Percentiles rank a stretch among this genome's conserved stretches.
Conservation (phyloP, 441 rosid genomes). For the Pelargonium australe region DNA sequence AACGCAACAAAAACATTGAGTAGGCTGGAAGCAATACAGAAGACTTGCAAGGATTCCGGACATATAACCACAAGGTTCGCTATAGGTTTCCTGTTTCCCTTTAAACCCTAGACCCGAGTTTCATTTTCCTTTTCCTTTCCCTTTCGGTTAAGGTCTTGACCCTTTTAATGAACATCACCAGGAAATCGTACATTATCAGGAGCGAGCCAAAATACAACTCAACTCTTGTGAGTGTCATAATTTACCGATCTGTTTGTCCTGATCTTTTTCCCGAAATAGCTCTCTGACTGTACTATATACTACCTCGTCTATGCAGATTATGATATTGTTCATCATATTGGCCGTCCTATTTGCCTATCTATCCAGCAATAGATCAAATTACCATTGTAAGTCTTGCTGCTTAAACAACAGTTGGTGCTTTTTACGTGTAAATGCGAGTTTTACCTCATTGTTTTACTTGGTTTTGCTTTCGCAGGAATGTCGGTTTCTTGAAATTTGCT, state of each 20-base stretch:
- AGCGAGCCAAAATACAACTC: constrained; percentile 25
- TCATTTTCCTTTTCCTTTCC: neutral
- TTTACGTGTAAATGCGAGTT: neutral
- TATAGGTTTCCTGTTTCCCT: neutral
- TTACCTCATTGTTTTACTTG: too few relatives aligned
- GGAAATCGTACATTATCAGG: constrained; percentile 48
- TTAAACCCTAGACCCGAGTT: neutral
- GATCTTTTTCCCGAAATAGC: neutral
- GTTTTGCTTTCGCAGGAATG: too few relatives aligned
- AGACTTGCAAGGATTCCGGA: constrained; percentile 64
- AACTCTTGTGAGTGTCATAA: constrained; percentile 37
- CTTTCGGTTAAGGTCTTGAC: neutral
- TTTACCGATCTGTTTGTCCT: neutral
- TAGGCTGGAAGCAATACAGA: constrained; percentile 61
- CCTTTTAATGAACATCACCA: constrained; percentile 22
- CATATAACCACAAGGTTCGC: constrained; percentile 47
- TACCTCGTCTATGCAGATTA: constrained; percentile 33
- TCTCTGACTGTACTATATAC: constrained; percentile 11
- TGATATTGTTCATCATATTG: constrained; percentile 44
- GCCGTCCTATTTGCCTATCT: constrained; percentile 44
- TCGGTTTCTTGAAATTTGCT: too few relatives aligned
- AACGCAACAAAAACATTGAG: constrained; percentile 53
- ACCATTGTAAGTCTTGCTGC: constrained; percentile 24
- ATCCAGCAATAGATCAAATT: constrained; percentile 26
- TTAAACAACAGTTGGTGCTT: neutral